Percentiles rank a stretch among this genome's conserved stretches.
phyloP scores from a whole-genome alignment of 2,329 filamentous ascomycete species.

The Helminthosporium solani region DNA sequence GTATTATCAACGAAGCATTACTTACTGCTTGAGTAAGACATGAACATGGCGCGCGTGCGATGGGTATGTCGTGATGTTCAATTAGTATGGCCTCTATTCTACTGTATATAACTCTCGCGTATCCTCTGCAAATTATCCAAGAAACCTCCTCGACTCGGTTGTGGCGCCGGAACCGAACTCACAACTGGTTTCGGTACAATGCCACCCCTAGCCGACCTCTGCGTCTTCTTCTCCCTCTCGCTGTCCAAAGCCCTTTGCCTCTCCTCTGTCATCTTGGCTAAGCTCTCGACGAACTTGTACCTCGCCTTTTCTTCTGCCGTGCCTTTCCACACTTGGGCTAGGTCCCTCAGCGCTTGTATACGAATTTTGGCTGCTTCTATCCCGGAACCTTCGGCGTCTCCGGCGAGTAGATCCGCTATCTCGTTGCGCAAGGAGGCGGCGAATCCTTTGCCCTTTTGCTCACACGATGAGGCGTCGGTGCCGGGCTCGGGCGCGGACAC shows the following conservation, averaged over 20 bases:
- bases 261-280: conserved; percentile 84
- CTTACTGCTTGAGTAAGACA: no score
- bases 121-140: conserved; percentile 43
- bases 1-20: no score
- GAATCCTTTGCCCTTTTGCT: conserved; percentile 86
- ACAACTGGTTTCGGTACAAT: conserved; percentile 19
- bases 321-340: conserved; percentile 88
- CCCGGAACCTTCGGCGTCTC: conserved; percentile 53
- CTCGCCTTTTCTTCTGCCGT: conserved; percentile 91
- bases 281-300: conserved; percentile 73
- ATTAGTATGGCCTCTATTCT: background rate
- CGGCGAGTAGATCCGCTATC: conserved; percentile 66
- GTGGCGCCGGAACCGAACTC: conserved; percentile 14
- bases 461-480: conserved; percentile 65
- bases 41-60: no score
- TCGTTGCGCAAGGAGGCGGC: conserved; percentile 69
- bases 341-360: conserved; percentile 73
- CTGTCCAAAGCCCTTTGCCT: conserved; percentile 46
- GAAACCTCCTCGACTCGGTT: conserved; percentile 36
- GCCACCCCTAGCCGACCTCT: conserved; percentile 24
- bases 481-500: conserved; percentile 82
- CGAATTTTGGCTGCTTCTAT: conserved; percentile 71
- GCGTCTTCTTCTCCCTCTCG: conserved; percentile 41
- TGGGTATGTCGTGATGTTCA: background rate
- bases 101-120: conserved; percentile 23